Base-by-base conservation (phyloP, 495 filamentous ascomycete genomes). In the Elaphomyces granulatus region DNA sequence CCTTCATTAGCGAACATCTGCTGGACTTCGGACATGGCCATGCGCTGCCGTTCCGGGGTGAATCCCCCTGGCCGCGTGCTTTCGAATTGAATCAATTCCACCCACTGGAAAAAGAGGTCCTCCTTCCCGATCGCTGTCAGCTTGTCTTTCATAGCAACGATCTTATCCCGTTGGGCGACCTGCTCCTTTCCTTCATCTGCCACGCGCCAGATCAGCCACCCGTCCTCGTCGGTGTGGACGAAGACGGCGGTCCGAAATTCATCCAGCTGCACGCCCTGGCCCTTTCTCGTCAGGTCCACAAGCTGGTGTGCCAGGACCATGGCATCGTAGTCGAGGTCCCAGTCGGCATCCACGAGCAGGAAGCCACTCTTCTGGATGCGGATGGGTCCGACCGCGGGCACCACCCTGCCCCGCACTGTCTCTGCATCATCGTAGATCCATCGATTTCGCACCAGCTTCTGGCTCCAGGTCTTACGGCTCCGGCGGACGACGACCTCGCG, bases 61-160 rank as follows among this genome's bases (percentile, higher is more conserved):
- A 87, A 87, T 0, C 80, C 80, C 31, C 78, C 83, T 0, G 82
- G 75, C 43, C 69, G 70, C 20, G 71, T 72, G 36, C 80, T 81
- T 59, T 90, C 85, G 50, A 72, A 85, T 55, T 92, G 84, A 30
- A 92, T 67, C 40, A 90, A 56, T 60, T 93, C 85, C 36, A 87
- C 79, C 81, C 82, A 87, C 21, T 78, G 70, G 57, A 78, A 90
- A 60, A 93, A 93, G 6, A 93, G 54, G 41, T 78, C 72, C 54
- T 90, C 85, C 56, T 90, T 87, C 8, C 81, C 81, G 52, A 87
- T 60, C 2, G 65, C 65, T 2, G 71, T 67, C 43, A 92, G 61
- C 34, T 71, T 71, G 32, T 87, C 79, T 51, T 78, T 74, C 51
- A 90, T 86, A 1, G 66, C 62, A 32, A 85, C 62, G 7, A 85